Base-by-base conservation (phyloP, 257 asterid species). In the Primulina huaijiensis region DNA sequence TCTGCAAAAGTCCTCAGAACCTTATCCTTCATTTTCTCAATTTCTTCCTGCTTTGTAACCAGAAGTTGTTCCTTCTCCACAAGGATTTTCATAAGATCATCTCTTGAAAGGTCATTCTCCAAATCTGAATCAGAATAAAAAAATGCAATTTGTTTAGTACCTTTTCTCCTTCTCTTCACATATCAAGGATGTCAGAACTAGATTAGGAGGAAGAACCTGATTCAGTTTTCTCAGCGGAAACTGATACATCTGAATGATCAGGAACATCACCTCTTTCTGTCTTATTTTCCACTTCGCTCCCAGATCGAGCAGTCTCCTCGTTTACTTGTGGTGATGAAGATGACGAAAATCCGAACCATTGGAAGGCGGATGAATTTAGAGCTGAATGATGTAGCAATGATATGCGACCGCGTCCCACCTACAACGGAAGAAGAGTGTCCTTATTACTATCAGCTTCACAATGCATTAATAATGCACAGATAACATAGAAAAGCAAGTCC, bases 1-100 rank as follows among this genome's bases (percentile, higher is more conserved):
- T 92, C 98, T 7, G 98, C 96, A 56, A 68, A 80, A 21, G 89
- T 62, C 57, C 96, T 85, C 62, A 92, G 81, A 67, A 80, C 87
- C 81, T 86, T 88, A 75, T 92, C 96, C 79, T 89, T 85, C 87
- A 84, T 77, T 62, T 70, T 63, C 75, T 81, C 82, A 70, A 86
- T 71, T 77, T 92, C 96, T 67, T 80, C 81, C 65, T 78, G 84
- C 79, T 89, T 89, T 43, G 60, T 52, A 68, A 57, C 74, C 74
- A 92, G 75, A 68, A 78, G 73, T 67, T 82, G 86, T 74, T 89
- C 89, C 84, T 83, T 85, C 88, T 86, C 96, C 17, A 71, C 77
- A 70, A 88, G 82, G 30, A 92, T 86, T 77, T 89, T 88, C 80
- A 88, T 78, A 78, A 92, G 83, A 23, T 88, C 97, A 68, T 83